These are phyloP conservation scores for Ophiostoma australiae DNA, from an alignment of 2,329 filamentous ascomycete species.

Conservation along the genomic window DNA sequence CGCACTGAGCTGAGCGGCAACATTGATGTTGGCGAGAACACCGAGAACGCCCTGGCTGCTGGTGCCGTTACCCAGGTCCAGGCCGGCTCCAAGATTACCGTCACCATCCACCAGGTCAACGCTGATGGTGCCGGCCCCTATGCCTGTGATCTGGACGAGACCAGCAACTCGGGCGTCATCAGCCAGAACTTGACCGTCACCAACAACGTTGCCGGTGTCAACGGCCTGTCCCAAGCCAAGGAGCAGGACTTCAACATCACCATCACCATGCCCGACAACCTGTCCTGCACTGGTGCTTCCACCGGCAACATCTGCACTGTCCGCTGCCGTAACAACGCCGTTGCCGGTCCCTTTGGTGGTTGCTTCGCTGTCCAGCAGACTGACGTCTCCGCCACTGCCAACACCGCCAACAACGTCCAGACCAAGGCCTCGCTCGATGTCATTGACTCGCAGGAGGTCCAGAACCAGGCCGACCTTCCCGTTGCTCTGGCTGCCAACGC, in stretches of 20 bases:
- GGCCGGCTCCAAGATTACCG: constrained; percentile 41
- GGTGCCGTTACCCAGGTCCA: constrained; percentile 46
- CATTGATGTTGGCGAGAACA: constrained; percentile 57
- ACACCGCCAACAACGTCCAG: constrained; percentile 39
- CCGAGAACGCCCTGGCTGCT: constrained; percentile 47
- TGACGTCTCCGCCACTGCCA: constrained; percentile 40
- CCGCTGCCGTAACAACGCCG: constrained; percentile 54
- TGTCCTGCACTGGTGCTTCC: constrained; percentile 49
- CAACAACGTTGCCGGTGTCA: constrained; percentile 28
- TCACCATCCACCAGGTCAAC: constrained; percentile 52
- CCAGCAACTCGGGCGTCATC: constrained; percentile 43
- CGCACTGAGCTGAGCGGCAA: constrained; percentile 56
- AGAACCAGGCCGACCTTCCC: constrained; percentile 45
- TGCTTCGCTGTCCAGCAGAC: constrained; percentile 55
- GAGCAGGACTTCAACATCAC: constrained; percentile 46
- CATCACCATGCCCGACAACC: constrained; percentile 46
- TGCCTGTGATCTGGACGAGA: constrained; percentile 49
- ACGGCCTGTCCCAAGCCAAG: constrained; percentile 28
- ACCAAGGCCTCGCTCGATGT: constrained; percentile 41
- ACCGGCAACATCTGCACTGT: constrained; percentile 57
- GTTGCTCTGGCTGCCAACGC: constrained; percentile 19
- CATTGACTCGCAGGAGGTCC: constrained; percentile 45
- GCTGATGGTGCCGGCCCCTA: constrained; percentile 53
- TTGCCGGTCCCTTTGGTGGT: constrained; percentile 41
- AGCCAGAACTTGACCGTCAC: constrained; percentile 48